phyloP scores from a whole-genome alignment of 2,329 filamentous ascomycete species.

The Fusarium proliferatum region DNA sequence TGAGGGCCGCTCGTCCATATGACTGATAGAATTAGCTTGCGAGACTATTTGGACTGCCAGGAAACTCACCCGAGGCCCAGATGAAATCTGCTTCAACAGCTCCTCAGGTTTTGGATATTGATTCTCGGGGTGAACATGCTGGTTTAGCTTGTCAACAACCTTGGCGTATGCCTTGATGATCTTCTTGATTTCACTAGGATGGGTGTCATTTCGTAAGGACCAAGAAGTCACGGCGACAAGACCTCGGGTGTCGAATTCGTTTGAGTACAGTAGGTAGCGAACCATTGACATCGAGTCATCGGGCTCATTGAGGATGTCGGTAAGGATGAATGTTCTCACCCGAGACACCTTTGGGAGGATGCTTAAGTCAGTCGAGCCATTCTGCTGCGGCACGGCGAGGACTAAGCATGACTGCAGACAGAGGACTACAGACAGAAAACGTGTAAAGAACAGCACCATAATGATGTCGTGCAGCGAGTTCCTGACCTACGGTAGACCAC shows the following conservation, averaged over 20 bases:
- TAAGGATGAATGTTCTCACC: constrained; percentile 6
- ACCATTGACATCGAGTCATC: constrained; percentile 20
- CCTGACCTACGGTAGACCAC: too few species aligned
- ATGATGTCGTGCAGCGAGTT: neutral
- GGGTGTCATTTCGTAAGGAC: constrained; percentile 6
- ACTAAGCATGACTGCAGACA: neutral
- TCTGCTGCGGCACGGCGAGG: neutral
- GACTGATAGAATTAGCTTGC: neutral
- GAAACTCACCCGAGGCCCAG: neutral
- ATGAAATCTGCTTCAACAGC: neutral
- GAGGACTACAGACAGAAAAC: neutral
- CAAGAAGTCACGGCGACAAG: constrained; percentile 10
- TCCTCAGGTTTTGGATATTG: neutral
- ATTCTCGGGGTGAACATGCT: constrained; percentile 10
- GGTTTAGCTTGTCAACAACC: constrained; percentile 15
- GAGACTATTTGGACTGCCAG: rapidly evolving
- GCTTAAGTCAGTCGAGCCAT: neutral
- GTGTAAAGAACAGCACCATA: neutral
- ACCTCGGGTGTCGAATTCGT: constrained; percentile 7
- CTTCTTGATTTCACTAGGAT: constrained; percentile 6
- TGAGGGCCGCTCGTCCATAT: constrained; percentile 7
- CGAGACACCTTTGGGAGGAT: neutral
- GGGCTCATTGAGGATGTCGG: constrained; percentile 11
- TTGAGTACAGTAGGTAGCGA: constrained; percentile 15
- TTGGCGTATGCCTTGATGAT: neutral